Evolutionary conservation across 2,329 filamentous ascomycete genomes (phyloP).

Genomic region (Colletotrichum sp.): DNA sequence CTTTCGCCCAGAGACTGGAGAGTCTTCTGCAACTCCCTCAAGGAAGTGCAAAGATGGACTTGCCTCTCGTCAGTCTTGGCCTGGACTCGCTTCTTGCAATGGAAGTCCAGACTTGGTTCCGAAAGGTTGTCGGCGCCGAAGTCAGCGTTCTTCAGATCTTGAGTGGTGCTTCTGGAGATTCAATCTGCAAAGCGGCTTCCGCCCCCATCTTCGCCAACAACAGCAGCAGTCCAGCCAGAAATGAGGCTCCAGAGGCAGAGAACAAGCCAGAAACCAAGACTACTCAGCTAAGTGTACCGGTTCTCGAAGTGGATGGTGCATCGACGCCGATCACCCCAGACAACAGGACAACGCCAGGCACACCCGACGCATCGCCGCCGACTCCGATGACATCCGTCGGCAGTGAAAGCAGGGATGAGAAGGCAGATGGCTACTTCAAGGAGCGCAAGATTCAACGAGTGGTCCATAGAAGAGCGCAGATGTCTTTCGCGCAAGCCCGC

Average conservation of each 20-base stretch:
- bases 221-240: accelerated
- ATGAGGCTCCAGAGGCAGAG: accelerated
- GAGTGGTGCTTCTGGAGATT: not conserved
- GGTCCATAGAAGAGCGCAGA: not conserved
- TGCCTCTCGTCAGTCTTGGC: not conserved
- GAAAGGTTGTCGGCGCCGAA: not conserved
- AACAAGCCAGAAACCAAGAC: not conserved
- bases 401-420: not conserved
- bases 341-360: not conserved
- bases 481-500: constrained; percentile 44
- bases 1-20: not conserved
- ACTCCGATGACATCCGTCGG: not conserved
- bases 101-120: not conserved
- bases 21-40: not conserved
- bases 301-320: not conserved
- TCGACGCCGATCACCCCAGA: not conserved
- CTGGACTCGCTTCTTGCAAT: not conserved
- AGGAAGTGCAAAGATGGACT: not conserved
- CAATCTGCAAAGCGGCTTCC: not conserved
- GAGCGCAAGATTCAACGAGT: not conserved
- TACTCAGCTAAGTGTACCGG: not conserved
- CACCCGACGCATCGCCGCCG: not conserved
- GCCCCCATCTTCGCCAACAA: not conserved
- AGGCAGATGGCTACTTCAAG: not conserved
- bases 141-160: not conserved